Evolutionary conservation across 2,329 filamentous ascomycete genomes (phyloP).

Genomic region (Periconia sp.): DNA sequence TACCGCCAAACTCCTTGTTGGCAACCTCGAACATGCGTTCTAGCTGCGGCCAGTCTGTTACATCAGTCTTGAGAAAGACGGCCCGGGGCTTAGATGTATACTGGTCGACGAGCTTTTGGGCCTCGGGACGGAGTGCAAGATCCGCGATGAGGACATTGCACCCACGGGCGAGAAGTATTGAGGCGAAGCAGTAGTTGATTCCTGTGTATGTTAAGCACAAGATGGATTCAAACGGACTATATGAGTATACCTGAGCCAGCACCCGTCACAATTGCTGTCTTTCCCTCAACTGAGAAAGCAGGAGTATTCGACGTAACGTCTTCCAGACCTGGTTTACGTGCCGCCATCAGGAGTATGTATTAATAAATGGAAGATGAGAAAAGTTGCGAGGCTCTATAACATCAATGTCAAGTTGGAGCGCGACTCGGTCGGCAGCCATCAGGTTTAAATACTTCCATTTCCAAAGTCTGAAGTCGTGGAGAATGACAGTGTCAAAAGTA

Average conservation of each 20-base stretch:
- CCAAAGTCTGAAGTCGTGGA: too few relatives aligned
- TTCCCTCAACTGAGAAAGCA: constrained; percentile 50
- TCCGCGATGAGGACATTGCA: constrained; percentile 59
- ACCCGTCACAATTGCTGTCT: constrained; percentile 57
- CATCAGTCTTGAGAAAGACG: constrained; percentile 53
- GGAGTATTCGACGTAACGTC: constrained; percentile 6
- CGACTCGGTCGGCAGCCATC: too few relatives aligned
- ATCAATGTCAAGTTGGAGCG: too few relatives aligned
- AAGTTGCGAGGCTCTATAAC: too few relatives aligned
- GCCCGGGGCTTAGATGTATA: constrained; percentile 44
- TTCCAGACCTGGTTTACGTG: constrained; percentile 8
- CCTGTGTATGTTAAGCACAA: constrained; percentile 37
- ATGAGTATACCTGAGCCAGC: constrained; percentile 45
- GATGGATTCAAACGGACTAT: background rate
- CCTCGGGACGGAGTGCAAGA: constrained; percentile 55
- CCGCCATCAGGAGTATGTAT: constrained; percentile 12
- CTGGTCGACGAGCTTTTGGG: constrained; percentile 48
- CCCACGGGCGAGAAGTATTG: constrained; percentile 50
- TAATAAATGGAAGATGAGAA: too few relatives aligned
- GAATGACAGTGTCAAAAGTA: background rate
- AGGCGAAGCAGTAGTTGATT: constrained; percentile 55
- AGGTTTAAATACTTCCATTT: too few relatives aligned
- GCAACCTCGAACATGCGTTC: constrained; percentile 39
- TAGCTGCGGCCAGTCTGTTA: constrained; percentile 44
- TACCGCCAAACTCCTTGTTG: constrained; percentile 35